Percentiles rank a stretch among this genome's conserved stretches.
Evolutionary conservation across 805 yeast genomes (phyloP).

Genomic region (Yamadazyma tumulicola): DNA sequence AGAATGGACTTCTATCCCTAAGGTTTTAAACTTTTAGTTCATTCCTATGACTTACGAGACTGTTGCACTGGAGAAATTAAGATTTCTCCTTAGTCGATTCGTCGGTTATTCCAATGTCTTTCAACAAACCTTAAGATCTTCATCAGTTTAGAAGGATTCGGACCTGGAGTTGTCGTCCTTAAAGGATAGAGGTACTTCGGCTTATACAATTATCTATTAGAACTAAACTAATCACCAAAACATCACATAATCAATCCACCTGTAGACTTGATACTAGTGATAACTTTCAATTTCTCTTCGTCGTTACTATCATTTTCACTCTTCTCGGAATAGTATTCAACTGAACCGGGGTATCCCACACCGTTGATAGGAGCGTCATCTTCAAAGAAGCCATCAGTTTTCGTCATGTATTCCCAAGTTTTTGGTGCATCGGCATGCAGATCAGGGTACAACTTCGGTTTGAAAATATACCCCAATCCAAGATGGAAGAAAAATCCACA

Average conservation of each 20-base stretch:
- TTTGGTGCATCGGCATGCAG: constrained; percentile 11
- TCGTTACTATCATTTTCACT: constrained; percentile 8
- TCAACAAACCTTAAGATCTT: too few relatives aligned
- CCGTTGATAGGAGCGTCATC: constrained; percentile 13
- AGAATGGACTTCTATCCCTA: too few relatives aligned
- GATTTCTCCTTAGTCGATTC: too few relatives aligned
- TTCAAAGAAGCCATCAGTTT: constrained; percentile 15
- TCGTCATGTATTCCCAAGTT: constrained; percentile 15
- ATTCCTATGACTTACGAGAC: too few relatives aligned
- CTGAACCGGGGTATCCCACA: constrained; percentile 12
- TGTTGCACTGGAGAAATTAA: too few relatives aligned
- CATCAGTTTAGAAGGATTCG: too few relatives aligned
- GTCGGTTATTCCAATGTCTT: too few relatives aligned
- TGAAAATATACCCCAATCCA: constrained; percentile 10
- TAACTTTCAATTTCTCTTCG: constrained; percentile 13
- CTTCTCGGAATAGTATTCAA: constrained; percentile 8
- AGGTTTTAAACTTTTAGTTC: too few relatives aligned
- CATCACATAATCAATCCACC: constrained; percentile 13
- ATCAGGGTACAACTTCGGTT: constrained; percentile 12
- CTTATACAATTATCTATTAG: too few relatives aligned
- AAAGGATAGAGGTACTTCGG: too few relatives aligned
- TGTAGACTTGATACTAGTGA: constrained; percentile 13
- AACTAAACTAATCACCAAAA: neutral
- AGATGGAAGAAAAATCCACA: constrained; percentile 10
- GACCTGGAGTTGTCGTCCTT: too few relatives aligned